Evolutionary conservation across 2,329 filamentous ascomycete species (phyloP).

Genomic region (Clarireedia paspali): DNA sequence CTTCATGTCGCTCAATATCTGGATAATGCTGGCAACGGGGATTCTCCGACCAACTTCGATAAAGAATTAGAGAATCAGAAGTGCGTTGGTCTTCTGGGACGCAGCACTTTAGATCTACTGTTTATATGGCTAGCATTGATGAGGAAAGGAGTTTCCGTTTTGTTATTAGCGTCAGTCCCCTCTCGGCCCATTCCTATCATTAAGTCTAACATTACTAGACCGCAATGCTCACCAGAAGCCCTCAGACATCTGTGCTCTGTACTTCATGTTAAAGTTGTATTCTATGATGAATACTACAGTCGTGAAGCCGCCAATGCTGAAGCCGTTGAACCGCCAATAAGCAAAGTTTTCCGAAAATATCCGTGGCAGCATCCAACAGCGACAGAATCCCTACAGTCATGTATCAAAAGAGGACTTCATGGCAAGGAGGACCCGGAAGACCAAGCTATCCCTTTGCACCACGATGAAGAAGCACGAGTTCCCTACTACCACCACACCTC

Average conservation of each 20-base stretch:
- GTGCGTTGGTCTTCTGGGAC: slow-evolving; percentile 1
- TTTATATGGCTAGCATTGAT: slow-evolving; percentile 4
- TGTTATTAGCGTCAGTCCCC: neutral
- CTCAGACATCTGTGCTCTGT: neutral
- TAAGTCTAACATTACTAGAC: neutral
- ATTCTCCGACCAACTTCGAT: no score
- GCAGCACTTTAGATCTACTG: neutral
- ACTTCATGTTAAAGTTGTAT: neutral
- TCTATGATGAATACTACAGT: neutral
- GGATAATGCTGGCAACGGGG: neutral
- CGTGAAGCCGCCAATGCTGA: neutral
- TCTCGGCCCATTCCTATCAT: neutral
- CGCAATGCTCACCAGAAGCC: neutral
- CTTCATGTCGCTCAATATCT: neutral
- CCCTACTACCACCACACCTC: slow-evolving; percentile 44
- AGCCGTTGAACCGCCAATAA: neutral
- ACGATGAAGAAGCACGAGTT: neutral
- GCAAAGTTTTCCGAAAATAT: neutral
- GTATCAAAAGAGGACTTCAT: neutral
- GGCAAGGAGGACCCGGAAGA: neutral
- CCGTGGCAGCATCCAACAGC: neutral
- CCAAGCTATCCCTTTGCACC: neutral
- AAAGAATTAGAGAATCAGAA: neutral
- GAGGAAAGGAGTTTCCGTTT: neutral
- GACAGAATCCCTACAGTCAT: neutral